Evolutionary conservation across 176 grass and related monocot genomes (phyloP), one percentile per base, ranked within the genome.

Genomic region (Rhynchospora pubera): DNA sequence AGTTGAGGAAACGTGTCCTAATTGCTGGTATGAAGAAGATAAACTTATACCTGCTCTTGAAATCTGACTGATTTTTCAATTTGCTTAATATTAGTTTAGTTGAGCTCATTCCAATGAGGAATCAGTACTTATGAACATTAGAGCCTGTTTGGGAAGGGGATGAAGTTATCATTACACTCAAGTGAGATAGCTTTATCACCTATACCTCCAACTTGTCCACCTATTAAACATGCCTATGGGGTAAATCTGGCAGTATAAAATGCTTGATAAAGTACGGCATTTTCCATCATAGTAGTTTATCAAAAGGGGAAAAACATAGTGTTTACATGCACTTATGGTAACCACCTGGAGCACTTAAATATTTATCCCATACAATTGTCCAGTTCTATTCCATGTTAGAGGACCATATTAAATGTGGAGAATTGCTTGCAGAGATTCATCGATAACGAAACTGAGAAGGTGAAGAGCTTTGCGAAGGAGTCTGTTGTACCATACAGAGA

Each of bases 401-500:
- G 48, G 14, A 34, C 23, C 51, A 56, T 9, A 56, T 77, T 22
- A 32, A 77, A 77, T 55, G 55, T 77, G 72, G 47, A 9, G 14
- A 18, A 16, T 18, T 77, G 23, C 48, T 15, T 26, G 48, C 82
- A 98, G 96, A 91, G 73, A 84, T 98, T 98, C 81, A 82, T 91
- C 71, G 89, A 95, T 66, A 79, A 95, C 77, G 96, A 93, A 79
- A 62, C 81, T 39, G 96, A 98, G 87, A 98, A 93, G 79, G 84
- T 93, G 18, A 98, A 91, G 87, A 91, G 89, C 47, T 98, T 88
- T 65, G 77, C 92, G 4, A 90, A 88, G 84, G 92, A 98, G 83
- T 95, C 96, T 11, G 85, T 77, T n/a, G 13, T 91, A 34, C 9
- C 79, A 50, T 98, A 91, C 55, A 86, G 96, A 91, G 96, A 98